Base-by-base conservation (phyloP, 164 flowering plant genomes). In the Pachysandra terminalis region DNA sequence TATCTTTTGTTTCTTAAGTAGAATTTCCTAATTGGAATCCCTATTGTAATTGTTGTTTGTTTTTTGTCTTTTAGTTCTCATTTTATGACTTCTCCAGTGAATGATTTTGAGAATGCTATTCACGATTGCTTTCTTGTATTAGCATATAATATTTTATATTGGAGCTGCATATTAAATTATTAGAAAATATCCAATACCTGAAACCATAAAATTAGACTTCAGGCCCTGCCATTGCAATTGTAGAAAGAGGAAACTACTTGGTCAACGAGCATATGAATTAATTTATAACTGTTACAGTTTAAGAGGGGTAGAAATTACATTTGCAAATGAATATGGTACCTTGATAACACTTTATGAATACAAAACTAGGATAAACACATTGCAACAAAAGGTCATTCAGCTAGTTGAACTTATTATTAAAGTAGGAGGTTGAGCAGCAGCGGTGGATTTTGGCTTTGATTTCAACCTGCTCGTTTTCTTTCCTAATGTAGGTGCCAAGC, bases 401-500 rank as follows among this genome's bases (percentile, higher is more conserved):
- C 51, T 45, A 5, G 51, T n/a, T 45, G 51, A 12, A 45, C 9
- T 10, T 45, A 12, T 45, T 45, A 45, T 10, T 15, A 45, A 45
- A 5, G 10, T 10, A 10, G 17, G 51, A 10, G 17, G 17, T 45
- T 15, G 51, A 45, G 16, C 51, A 3, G 4, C 10, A 45, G 1
- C 15, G 14, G 14, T 15, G 4, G 4, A 45, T 41, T 41, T 10
- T 27, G 24, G 16, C 9, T 23, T 10, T 45, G 22, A 19, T 45
- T 22, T 32, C 19, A 45, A 13, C 17, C 24, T 16, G 8, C 41
- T 26, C 49, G 19, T 37, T 22, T 61, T 13, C 19, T 64, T 37
- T 61, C 28, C 27, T 59, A 61, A 51, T 65, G 35, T 79, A 95
- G 99, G 99, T 78, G 98, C 77, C 5, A 83, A 90, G 78, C 91